Evolutionary conservation across 2,329 filamentous ascomycete genomes (phyloP).

Genomic region (Stachybotrys chartarum): DNA sequence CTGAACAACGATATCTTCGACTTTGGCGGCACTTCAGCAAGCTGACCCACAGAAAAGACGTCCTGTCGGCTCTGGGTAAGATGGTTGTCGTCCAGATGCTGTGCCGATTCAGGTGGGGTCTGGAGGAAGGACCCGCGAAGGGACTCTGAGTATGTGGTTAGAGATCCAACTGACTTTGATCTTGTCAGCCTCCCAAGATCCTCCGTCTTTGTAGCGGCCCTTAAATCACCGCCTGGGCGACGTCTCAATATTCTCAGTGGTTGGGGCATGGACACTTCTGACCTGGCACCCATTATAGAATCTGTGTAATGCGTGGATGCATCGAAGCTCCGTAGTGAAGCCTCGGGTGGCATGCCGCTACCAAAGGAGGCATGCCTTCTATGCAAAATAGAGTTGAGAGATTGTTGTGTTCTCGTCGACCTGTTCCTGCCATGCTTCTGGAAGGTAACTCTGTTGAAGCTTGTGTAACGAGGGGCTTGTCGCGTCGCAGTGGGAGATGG

Average conservation of each 20-base stretch:
- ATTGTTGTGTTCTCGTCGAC: slow-evolving; percentile 42
- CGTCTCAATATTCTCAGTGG: slow-evolving; percentile 61
- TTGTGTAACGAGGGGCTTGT: slow-evolving; percentile 15
- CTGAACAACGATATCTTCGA: slow-evolving; percentile 48
- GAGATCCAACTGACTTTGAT: slow-evolving; percentile 51
- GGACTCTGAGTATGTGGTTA: slow-evolving; percentile 55
- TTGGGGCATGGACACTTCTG: slow-evolving; percentile 29
- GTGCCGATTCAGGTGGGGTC: slow-evolving; percentile 19
- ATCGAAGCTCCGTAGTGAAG: slow-evolving; percentile 53
- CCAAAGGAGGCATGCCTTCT: slow-evolving; percentile 54
- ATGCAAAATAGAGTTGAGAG: slow-evolving; percentile 43
- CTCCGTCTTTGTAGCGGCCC: slow-evolving; percentile 58
- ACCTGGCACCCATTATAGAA: slow-evolving; percentile 40
- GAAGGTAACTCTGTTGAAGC: slow-evolving; percentile 17
- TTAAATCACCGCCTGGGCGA: slow-evolving; percentile 67
- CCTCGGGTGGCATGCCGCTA: slow-evolving; percentile 43
- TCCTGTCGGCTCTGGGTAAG: slow-evolving; percentile 25
- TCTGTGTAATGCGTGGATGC: slow-evolving; percentile 47
- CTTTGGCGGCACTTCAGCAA: slow-evolving; percentile 44
- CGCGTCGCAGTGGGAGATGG: slow-evolving; percentile 21
- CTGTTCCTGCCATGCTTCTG: slow-evolving; percentile 35
- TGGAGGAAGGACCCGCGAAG: slow-evolving; percentile 49
- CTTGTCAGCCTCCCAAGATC: slow-evolving; percentile 50
- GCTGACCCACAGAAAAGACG: slow-evolving; percentile 51
- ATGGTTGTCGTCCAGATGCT: slow-evolving; percentile 10